A percentile compares a stretch with the other conserved stretches of the same genome.
Conservation (phyloP, 1,284 basidiomycete species). For the Ganoderma sp. region DNA sequence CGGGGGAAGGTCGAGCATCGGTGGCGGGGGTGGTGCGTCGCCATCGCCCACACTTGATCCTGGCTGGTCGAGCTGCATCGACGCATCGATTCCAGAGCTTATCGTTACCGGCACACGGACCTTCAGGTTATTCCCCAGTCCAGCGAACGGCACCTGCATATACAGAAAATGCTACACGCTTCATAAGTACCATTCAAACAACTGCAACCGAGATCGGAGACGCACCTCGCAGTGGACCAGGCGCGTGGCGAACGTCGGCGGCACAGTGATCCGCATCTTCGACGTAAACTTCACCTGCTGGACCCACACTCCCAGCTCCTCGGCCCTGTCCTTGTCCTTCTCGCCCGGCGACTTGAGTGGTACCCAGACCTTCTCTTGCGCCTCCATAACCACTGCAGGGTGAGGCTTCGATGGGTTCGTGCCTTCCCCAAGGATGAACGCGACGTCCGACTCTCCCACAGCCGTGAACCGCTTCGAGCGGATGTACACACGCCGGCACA, state of each 20-base stretch:
- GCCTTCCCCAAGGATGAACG: slow-evolving; percentile 5
- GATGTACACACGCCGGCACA: slow-evolving; percentile 10
- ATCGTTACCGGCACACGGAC: slow-evolving; percentile 15
- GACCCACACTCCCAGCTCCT: slow-evolving; percentile 20
- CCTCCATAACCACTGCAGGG: background rate
- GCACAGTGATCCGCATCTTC: slow-evolving; percentile 17
- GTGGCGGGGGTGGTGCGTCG: slow-evolving; percentile 3
- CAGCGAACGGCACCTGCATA: slow-evolving; percentile 23
- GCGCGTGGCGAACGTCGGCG: slow-evolving; percentile 21
- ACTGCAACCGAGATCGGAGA: background rate
- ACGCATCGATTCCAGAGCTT: slow-evolving; percentile 18
- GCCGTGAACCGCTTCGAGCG: slow-evolving; percentile 9
- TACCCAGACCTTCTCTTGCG: background rate
- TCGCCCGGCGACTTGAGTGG: background rate
- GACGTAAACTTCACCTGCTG: slow-evolving; percentile 20
- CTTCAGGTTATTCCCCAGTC: slow-evolving; percentile 21
- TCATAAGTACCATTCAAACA: background rate
- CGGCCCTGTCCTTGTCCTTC: background rate
- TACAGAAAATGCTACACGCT: slow-evolving; percentile 13
- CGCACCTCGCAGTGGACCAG: slow-evolving; percentile 18
- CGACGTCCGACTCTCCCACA: background rate
- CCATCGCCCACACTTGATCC: background rate
- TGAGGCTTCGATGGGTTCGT: background rate
- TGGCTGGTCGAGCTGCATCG: slow-evolving; percentile 9
- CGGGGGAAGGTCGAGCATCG: slow-evolving; percentile 24